Conservation (phyloP, 2,329 filamentous ascomycete genomes). For the Escovopsis sp. region DNA sequence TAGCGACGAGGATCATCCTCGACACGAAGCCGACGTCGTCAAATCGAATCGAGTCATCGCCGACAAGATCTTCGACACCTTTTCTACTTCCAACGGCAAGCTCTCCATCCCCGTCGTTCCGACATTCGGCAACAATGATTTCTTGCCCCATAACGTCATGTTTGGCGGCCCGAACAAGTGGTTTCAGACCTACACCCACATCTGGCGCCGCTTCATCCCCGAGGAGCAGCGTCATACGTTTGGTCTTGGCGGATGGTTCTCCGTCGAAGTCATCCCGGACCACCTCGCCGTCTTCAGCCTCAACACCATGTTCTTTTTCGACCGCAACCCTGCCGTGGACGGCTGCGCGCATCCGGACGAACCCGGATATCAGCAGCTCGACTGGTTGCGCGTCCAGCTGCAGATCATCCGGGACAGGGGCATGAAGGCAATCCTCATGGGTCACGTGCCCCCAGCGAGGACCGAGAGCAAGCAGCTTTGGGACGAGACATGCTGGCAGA, state of each 20-base stretch:
- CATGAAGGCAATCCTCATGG: slow-evolving; percentile 89
- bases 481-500: slow-evolving; percentile 98
- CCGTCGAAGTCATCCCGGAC: slow-evolving; percentile 76
- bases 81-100: slow-evolving; percentile 41
- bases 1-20: slow-evolving; percentile 67
- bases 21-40: slow-evolving; percentile 62
- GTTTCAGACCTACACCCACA: slow-evolving; percentile 59
- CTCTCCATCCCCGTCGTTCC: slow-evolving; percentile 71
- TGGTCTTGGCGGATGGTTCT: slow-evolving; percentile 87
- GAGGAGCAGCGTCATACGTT: slow-evolving; percentile 87
- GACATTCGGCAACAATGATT: slow-evolving; percentile 93
- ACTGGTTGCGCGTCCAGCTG: slow-evolving; percentile 86
- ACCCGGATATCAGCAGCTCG: slow-evolving; percentile 87
- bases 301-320: slow-evolving; percentile 94
- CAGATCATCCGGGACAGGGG: slow-evolving; percentile 66
- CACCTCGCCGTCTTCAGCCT: slow-evolving; percentile 82
- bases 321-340: slow-evolving; percentile 83
- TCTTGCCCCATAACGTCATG: slow-evolving; percentile 93
- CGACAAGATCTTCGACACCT: slow-evolving; percentile 61
- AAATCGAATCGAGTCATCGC: slow-evolving; percentile 63
- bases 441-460: slow-evolving; percentile 83
- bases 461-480: slow-evolving; percentile 74
- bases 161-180: slow-evolving; percentile 72
- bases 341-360: slow-evolving; percentile 68
- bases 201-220: slow-evolving; percentile 82